Conservation (phyloP, 2,329 filamentous ascomycete species). For the Ascochyta koolunga region DNA sequence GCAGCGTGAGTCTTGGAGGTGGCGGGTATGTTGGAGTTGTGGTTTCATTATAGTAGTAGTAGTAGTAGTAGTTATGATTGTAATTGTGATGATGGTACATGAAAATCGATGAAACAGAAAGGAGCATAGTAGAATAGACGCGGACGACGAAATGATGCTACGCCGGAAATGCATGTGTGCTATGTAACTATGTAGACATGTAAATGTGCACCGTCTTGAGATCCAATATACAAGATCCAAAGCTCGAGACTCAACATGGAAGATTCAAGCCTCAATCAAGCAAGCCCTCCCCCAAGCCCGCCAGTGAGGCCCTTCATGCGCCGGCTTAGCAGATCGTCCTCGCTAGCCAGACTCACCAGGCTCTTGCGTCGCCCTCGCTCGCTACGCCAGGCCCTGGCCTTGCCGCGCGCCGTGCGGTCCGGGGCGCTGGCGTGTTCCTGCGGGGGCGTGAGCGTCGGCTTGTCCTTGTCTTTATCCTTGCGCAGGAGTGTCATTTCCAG, state of each 20-base stretch:
- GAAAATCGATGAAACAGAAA: no score
- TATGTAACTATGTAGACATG: no score
- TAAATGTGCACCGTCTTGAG: no score
- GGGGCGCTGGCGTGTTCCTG: constrained; percentile 4
- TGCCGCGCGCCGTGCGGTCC: constrained; percentile 18
- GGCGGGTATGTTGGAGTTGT: no score
- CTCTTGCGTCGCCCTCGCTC: constrained; percentile 47
- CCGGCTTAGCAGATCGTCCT: constrained; percentile 55
- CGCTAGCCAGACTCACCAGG: constrained; percentile 54
- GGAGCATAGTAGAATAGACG: no score
- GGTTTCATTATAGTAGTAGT: no score
- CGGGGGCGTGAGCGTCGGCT: constrained; percentile 25
- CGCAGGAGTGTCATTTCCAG: constrained; percentile 72
- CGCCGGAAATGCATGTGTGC: no score
- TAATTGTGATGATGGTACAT: no score
- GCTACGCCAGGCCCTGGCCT: constrained; percentile 35
- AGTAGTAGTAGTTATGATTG: no score
- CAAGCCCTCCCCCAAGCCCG: constrained; percentile 39
- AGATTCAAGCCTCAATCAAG: not conserved
- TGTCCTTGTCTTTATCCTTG: constrained; percentile 31
- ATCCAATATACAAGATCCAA: not conserved
- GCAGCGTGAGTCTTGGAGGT: no score
- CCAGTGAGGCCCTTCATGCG: constrained; percentile 57
- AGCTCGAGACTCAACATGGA: not conserved
- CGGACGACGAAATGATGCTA: no score